A percentile compares a stretch with the other conserved stretches of the same genome.
phyloP scores from a whole-genome alignment of 495 filamentous ascomycete species.

The Glarea lozoyensis region DNA sequence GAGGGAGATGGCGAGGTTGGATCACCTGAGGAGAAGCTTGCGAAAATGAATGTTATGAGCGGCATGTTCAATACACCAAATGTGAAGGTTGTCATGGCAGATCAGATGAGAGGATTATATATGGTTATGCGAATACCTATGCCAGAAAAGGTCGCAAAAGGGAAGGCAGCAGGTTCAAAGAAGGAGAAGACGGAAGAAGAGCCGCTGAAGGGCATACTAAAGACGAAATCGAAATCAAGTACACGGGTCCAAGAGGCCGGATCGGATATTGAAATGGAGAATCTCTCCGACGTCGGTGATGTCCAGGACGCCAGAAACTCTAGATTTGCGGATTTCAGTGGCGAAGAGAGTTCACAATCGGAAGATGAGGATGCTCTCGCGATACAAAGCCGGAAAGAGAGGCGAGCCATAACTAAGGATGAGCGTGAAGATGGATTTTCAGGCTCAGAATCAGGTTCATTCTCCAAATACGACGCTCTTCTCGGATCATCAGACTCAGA shows the following conservation, averaged over 20 bases:
- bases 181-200: neutral
- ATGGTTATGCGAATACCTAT: conserved; percentile 46
- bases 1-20: conserved; percentile 28
- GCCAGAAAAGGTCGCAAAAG: conserved; percentile 18
- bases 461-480: neutral
- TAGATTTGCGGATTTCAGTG: too few relatives aligned
- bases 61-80: conserved; percentile 68
- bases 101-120: conserved; percentile 54
- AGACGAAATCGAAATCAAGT: too few relatives aligned
- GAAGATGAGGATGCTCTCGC: neutral
- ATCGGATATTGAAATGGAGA: neutral
- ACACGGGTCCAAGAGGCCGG: too few relatives aligned
- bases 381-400: too few relatives aligned
- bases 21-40: conserved; percentile 34
- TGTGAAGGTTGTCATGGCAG: conserved; percentile 59
- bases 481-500: conserved; percentile 8
- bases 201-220: too few relatives aligned
- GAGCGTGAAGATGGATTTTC: conserved; percentile 16
- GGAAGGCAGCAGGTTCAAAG: conserved; percentile 21
- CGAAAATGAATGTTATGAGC: conserved; percentile 65
- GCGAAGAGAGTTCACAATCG: too few relatives aligned
- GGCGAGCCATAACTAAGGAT: too few relatives aligned
- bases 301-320: too few relatives aligned
- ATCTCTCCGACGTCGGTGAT: too few relatives aligned
- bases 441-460: conserved; percentile 4